phyloP scores from a whole-genome alignment of 495 filamentous ascomycete species.

The Hapsidospora chrysogenum region DNA sequence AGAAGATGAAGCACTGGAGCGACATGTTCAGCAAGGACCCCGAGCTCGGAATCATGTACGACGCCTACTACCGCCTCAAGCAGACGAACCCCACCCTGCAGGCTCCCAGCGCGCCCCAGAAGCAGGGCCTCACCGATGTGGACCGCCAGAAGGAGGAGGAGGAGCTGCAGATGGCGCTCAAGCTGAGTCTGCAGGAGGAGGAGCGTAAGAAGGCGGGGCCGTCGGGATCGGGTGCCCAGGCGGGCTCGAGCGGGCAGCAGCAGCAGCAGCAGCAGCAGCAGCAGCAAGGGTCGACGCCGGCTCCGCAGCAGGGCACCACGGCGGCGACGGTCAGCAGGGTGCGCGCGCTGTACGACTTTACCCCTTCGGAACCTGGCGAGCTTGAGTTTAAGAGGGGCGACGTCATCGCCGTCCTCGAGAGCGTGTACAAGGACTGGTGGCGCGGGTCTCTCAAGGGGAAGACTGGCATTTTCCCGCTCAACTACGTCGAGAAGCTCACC shows the following conservation, averaged over 20 bases:
- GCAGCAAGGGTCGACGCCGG: slow-evolving; percentile 1
- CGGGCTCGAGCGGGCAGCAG: slow-evolving; percentile 5
- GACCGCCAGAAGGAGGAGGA: slow-evolving; percentile 96
- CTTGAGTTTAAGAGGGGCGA: slow-evolving; percentile 93
- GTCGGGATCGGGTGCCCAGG: slow-evolving; percentile 12
- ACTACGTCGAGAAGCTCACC: slow-evolving; percentile 94
- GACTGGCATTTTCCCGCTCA: slow-evolving; percentile 94
- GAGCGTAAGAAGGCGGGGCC: slow-evolving; percentile 31
- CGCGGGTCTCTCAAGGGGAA: slow-evolving; percentile 86
- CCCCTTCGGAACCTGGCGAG: slow-evolving; percentile 84
- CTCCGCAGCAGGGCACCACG: slow-evolving; percentile 44
- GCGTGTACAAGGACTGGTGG: slow-evolving; percentile 99
- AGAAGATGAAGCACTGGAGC: slow-evolving; percentile 91
- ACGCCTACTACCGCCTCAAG: slow-evolving; percentile 82
- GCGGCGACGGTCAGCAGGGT: slow-evolving; percentile 96
- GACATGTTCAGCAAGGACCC: slow-evolving; percentile 85
- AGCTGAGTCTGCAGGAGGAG: slow-evolving; percentile 78
- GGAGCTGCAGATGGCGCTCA: slow-evolving; percentile 90
- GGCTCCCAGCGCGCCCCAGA: slow-evolving; percentile 81
- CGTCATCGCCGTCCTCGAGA: slow-evolving; percentile 92
- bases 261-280: slow-evolving; percentile 6
- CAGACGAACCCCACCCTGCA: slow-evolving; percentile 74
- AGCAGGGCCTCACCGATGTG: slow-evolving; percentile 72
- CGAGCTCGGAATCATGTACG: slow-evolving; percentile 94
- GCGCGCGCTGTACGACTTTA: slow-evolving; percentile 84